Evolutionary conservation across 306 rosid genomes (phyloP).

Genomic region (Bauhinia variegata): DNA sequence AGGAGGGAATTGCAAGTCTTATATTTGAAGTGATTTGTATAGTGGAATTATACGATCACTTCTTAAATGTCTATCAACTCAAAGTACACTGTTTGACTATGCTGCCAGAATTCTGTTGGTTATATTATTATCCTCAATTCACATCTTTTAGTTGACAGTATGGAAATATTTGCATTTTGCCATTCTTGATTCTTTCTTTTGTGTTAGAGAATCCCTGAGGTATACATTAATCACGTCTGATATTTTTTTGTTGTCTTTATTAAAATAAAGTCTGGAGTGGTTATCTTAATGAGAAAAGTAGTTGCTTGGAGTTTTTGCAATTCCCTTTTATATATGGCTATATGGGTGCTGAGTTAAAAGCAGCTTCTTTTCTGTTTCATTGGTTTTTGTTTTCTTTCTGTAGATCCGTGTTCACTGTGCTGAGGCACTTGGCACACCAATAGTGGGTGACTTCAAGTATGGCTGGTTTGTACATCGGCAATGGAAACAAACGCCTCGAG

Average conservation of each 20-base stretch:
- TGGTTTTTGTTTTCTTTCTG: constrained; percentile 28
- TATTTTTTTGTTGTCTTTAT: constrained; percentile 4
- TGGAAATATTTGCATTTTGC: not conserved
- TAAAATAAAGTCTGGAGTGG: not conserved
- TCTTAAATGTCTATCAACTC: not conserved
- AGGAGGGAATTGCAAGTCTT: not conserved
- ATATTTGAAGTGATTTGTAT: constrained; percentile 2
- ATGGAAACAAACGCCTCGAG: constrained; percentile 86
- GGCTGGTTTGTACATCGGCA: constrained; percentile 87
- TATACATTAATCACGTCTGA: constrained; percentile 1
- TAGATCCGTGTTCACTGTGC: constrained; percentile 98
- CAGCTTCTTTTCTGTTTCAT: not conserved
- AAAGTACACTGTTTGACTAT: too few species aligned
- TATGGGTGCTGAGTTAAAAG: constrained; percentile 3
- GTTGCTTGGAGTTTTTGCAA: not conserved
- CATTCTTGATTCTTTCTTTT: constrained; percentile 2
- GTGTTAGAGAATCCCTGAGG: constrained; percentile 11
- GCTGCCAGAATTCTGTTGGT: too few species aligned
- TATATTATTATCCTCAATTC: too few species aligned
- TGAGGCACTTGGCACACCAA: constrained; percentile 96
- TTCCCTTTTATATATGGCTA: constrained; percentile 10
- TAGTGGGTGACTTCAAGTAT: constrained; percentile 91
- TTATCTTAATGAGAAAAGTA: not conserved
- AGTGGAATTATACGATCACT: not conserved
- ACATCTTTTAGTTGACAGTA: too few species aligned